Percentiles rank a stretch among this genome's conserved stretches.
phyloP scores from a whole-genome alignment of 2,329 filamentous ascomycete species.

The Diaporthe citri region DNA sequence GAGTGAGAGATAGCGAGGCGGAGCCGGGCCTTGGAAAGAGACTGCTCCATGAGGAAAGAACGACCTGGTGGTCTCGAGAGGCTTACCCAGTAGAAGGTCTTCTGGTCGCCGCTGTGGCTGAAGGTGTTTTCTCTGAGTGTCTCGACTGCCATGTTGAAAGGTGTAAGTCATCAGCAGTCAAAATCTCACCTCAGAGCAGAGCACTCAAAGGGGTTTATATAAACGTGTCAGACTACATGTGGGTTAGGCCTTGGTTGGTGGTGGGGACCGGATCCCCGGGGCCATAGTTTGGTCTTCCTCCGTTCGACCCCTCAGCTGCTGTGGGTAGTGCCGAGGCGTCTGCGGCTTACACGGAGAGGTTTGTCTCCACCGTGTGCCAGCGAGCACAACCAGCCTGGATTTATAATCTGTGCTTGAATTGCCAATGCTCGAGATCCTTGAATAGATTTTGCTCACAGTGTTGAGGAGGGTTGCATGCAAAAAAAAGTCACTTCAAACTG shows the following conservation, averaged over 20 bases:
- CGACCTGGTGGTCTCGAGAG: not conserved
- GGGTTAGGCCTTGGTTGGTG: not conserved
- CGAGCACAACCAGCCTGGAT: not conserved
- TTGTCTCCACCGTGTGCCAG: not conserved
- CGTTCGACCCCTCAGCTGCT: constrained; percentile 15
- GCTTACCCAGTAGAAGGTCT: constrained; percentile 43
- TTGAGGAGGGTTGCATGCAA: not conserved
- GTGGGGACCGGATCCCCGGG: constrained; percentile 2
- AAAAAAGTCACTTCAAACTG: not conserved
- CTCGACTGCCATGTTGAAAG: constrained; percentile 21
- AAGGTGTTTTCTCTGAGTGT: constrained; percentile 36
- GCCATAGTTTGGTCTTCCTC: not conserved
- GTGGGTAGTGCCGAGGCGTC: constrained; percentile 1
- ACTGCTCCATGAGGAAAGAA: not conserved
- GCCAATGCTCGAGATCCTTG: not conserved
- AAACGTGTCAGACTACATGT: not conserved
- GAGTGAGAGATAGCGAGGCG: not conserved
- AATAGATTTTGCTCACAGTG: not conserved
- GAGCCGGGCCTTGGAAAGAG: not conserved
- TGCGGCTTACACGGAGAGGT: not conserved
- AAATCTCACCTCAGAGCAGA: not conserved
- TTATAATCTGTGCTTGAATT: not conserved
- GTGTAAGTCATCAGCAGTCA: not conserved
- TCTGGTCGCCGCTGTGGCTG: constrained; percentile 44
- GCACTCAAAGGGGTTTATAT: constrained; percentile 13